A percentile compares a stretch with the other conserved stretches of the same genome.
Conservation (phyloP, 2,329 filamentous ascomycete genomes). For the Talaromyces sp. region DNA sequence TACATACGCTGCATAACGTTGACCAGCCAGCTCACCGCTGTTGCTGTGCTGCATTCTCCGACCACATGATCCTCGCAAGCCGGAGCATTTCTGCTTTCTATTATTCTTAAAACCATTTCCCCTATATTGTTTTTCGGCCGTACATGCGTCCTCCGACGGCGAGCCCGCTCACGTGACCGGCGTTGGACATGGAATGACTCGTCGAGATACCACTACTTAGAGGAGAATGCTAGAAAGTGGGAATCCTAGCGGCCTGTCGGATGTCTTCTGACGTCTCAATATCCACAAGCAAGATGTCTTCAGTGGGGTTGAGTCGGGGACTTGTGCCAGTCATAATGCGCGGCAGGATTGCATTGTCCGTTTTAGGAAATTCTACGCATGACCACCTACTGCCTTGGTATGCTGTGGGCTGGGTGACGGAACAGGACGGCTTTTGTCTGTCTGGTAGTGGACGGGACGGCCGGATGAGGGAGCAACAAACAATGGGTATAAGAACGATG, state of each 20-base stretch:
- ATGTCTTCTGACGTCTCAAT: neutral
- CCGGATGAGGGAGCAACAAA: neutral
- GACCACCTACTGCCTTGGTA: neutral
- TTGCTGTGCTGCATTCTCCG: neutral
- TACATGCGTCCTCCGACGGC: neutral
- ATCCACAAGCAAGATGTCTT: neutral
- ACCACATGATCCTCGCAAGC: neutral
- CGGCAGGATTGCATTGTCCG: neutral
- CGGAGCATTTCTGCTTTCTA: neutral
- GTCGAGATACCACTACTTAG: neutral
- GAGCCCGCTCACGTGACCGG: conserved; percentile 11
- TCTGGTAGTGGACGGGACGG: neutral
- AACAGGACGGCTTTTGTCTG: neutral
- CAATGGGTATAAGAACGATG: neutral
- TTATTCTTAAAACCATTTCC: neutral
- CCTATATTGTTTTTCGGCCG: neutral
- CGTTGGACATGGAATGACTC: neutral
- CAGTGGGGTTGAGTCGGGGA: neutral
- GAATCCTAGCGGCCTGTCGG: neutral
- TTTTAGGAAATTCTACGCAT: neutral
- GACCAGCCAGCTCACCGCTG: neutral
- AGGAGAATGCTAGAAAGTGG: neutral
- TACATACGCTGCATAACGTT: neutral
- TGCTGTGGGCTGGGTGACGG: neutral
- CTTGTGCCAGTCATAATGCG: neutral